These are phyloP conservation scores for Porogramme epimiltina DNA, from an alignment of 1,284 basidiomycete genomes.

Conservation along the genomic window DNA sequence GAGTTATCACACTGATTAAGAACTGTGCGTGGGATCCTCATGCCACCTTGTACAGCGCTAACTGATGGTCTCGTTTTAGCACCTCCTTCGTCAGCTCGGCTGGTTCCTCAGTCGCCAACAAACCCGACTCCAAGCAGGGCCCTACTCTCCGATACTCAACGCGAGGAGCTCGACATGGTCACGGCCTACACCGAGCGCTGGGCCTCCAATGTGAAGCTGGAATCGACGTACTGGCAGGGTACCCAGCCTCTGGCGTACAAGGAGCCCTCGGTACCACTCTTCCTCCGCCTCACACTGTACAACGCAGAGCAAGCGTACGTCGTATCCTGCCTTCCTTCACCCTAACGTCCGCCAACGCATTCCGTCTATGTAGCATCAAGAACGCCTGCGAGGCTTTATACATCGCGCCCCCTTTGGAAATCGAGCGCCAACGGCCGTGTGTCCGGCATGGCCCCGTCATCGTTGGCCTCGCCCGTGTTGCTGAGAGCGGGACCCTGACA, in stretches of 20 bases:
- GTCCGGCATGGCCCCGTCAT: background rate
- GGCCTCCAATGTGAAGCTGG: constrained; percentile 3
- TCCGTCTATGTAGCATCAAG: constrained; percentile 1
- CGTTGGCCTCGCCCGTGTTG: constrained; percentile 1
- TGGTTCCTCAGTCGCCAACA: background rate
- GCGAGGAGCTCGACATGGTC: constrained; percentile 3
- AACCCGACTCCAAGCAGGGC: background rate
- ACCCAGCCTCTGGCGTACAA: constrained; percentile 1
- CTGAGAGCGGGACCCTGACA: background rate
- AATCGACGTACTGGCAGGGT: constrained; percentile 11
- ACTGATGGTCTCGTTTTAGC: background rate
- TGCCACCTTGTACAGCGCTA: background rate
- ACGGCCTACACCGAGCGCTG: constrained; percentile 7
- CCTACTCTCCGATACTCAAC: background rate
- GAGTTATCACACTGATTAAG: constrained; percentile 5
- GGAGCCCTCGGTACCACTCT: background rate
- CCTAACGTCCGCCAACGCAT: background rate
- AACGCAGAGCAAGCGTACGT: constrained; percentile 10
- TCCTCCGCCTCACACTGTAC: constrained; percentile 4
- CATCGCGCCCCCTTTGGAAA: constrained; percentile 7
- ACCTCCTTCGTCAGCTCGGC: constrained; percentile 4
- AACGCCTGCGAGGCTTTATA: background rate
- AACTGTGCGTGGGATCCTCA: background rate
- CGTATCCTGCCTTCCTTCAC: background rate
- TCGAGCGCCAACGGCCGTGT: constrained; percentile 3